Conservation (phyloP, 495 filamentous ascomycete genomes). For the Acidomyces sp. region DNA sequence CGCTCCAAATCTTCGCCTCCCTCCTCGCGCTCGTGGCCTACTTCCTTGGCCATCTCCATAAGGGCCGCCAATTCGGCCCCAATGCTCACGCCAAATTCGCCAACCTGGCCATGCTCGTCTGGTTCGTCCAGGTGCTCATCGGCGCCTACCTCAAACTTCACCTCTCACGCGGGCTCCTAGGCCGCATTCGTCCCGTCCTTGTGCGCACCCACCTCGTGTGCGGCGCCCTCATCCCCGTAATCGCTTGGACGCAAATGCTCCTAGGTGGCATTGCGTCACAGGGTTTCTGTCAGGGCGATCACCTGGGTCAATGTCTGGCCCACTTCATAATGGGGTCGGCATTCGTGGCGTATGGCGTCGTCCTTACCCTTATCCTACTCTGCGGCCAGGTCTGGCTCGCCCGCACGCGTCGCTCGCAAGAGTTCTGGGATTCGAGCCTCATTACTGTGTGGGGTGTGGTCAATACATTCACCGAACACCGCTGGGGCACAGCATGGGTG, state of each 20-base stretch:
- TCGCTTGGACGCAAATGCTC: slow-evolving; percentile 88
- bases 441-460: slow-evolving; percentile 92
- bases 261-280: slow-evolving; percentile 89
- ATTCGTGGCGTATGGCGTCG: slow-evolving; percentile 86
- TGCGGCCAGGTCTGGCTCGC: slow-evolving; percentile 81
- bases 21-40: slow-evolving; percentile 68
- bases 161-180: slow-evolving; percentile 69
- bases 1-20: slow-evolving; percentile 63
- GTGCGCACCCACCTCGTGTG: slow-evolving; percentile 65
- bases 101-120: slow-evolving; percentile 60
- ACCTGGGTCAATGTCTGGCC: slow-evolving; percentile 82
- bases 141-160: slow-evolving; percentile 86
- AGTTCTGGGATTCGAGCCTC: slow-evolving; percentile 88
- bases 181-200: slow-evolving; percentile 55
- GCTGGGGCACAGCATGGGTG: slow-evolving; percentile 85
- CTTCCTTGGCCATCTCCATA: slow-evolving; percentile 81
- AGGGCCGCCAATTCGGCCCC: slow-evolving; percentile 70
- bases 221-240: slow-evolving; percentile 75
- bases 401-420: slow-evolving; percentile 75
- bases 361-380: slow-evolving; percentile 73
- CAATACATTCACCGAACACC: slow-evolving; percentile 96
- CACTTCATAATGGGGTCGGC: slow-evolving; percentile 98
- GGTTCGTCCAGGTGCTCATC: slow-evolving; percentile 61
- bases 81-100: slow-evolving; percentile 81
- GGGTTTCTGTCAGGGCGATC: slow-evolving; percentile 89